A percentile compares a stretch with the other conserved stretches of the same genome.
Conservation (phyloP, 2,329 filamentous ascomycete species). For the Aspergillus quadricinctus region DNA sequence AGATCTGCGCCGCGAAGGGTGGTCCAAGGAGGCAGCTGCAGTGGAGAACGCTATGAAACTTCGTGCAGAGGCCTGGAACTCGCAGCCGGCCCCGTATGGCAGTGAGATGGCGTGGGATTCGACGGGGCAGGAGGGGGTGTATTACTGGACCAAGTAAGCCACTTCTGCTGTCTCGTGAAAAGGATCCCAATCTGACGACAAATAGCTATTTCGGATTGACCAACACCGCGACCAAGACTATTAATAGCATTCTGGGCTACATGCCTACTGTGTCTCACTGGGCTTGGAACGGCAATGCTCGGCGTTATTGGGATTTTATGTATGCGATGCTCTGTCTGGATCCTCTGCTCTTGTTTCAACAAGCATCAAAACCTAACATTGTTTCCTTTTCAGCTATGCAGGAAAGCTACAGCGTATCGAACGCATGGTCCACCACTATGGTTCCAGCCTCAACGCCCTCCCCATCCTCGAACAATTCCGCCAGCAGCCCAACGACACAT, state of each 20-base stretch:
- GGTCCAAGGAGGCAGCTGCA: slow-evolving; percentile 34
- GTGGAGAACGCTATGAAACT: slow-evolving; percentile 47
- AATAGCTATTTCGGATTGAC: slow-evolving; percentile 47
- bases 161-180: not conserved
- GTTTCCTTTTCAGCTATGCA: slow-evolving; percentile 27
- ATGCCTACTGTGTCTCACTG: slow-evolving; percentile 57
- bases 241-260: slow-evolving; percentile 53
- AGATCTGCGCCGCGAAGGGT: slow-evolving; percentile 49
- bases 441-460: slow-evolving; percentile 54
- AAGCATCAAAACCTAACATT: not conserved
- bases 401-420: slow-evolving; percentile 41
- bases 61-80: slow-evolving; percentile 50
- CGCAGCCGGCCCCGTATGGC: slow-evolving; percentile 51
- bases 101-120: slow-evolving; percentile 62
- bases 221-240: slow-evolving; percentile 47
- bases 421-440: slow-evolving; percentile 58
- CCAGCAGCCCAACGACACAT: slow-evolving; percentile 22
- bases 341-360: not conserved
- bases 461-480: slow-evolving; percentile 53
- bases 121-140: slow-evolving; percentile 59
- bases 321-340: slow-evolving; percentile 1
- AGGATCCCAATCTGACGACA: no score
- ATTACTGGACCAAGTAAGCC: slow-evolving; percentile 52
- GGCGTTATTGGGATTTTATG: slow-evolving; percentile 58
- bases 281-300: slow-evolving; percentile 60